Base-by-base conservation (phyloP, 257 asterid genomes). In the Thymus mandschuricus region DNA sequence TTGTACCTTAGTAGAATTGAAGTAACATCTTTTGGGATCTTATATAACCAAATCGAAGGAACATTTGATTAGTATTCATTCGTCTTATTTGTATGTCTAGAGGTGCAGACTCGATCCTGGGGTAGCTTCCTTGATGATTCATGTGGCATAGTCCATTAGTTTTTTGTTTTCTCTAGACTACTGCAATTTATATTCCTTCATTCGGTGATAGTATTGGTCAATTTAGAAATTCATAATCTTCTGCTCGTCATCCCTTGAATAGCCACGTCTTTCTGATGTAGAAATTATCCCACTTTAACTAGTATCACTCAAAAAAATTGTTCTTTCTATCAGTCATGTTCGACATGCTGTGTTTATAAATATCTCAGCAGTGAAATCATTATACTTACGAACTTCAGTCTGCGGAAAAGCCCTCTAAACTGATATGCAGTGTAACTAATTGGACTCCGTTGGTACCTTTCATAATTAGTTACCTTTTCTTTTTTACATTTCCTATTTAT, bases 401-500 rank as follows among this genome's bases (percentile, higher is more conserved):
- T 5, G 7, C 2, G 33, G 50, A 41, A 34, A 29, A 58, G 67
- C 66, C 43, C 69, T 66, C 56, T 13, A 33, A 2, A 21, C 15
- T 4, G 49, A 63, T 28, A 12, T 46, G 55, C 58, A 12, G 7
- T 46, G 13, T 33, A 7, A 57, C 67, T 55, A 31, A 29, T 77
- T 66, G 58, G 40, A 66, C 67, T n/a, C 68, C 34, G 29, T 64
- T 66, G 49, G 54, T 44, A 52, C 60, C 70, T 51, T 52, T 60
- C 61, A 34, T 76, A 43, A 34, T 10, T 52, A 3, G 71, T 68
- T 76, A 12, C 67, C 52, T 59, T 65, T n/a, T 43, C 35, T 58
- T 58, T 21, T 62, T 49, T 62, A 55, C 40, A 35, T 29, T 50
- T 30, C 15, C 68, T 62, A 48, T 78, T 70, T 44, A 66, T 68